Evolutionary conservation across 768 basidiomycete genomes (phyloP), one percentile per base, ranked within the genome.

Genomic region (Sarcomyxa edulis): DNA sequence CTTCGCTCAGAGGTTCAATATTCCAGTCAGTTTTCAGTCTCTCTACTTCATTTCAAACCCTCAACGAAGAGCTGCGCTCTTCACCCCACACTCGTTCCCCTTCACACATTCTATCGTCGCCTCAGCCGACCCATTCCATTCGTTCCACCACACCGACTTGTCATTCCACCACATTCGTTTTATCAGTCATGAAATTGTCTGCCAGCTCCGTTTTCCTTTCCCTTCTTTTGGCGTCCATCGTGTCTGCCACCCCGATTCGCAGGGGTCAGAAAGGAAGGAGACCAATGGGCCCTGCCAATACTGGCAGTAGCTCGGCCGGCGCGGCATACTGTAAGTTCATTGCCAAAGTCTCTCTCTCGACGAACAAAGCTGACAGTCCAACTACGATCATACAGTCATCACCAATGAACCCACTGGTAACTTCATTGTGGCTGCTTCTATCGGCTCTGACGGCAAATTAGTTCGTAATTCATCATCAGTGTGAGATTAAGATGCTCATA

Each of bases 381-480:
- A 37, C 9, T 8, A 8, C 18, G 23, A 10, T 18, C 11, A 11
- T 7, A 11, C 32, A 76, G 72, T 74, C 51, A 66, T 74, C 22
- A 71, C 71, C 25, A 76, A 76, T 46, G 68, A 72, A 34, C 63
- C 66, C 4, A 45, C 47, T 23, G 68, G 66, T 14, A 74, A 74
- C 52, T 62, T 60, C 40, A 48, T 74, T 26, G 55, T 74, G 21
- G 58, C 69, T 2, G 61, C 66, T 11, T 56, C 61, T 26, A 65
- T 75, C 34, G 61, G 56, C n/a, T 30, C 50, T 11, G 60, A 71
- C 43, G 72, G 72, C 7, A 63, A 54, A 40, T 41, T 70, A 50
- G 69, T 71, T 30, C 25, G 60, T 32, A 3, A 7, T 14, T 22
- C 20, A 15, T 22, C 20, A 15, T 5, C 36, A 32, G 3, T 11